Percentiles rank a stretch among this genome's conserved stretches.
These are phyloP conservation scores for Thozetella sp. DNA, from an alignment of 495 filamentous ascomycete genomes.

Conservation along the genomic window DNA sequence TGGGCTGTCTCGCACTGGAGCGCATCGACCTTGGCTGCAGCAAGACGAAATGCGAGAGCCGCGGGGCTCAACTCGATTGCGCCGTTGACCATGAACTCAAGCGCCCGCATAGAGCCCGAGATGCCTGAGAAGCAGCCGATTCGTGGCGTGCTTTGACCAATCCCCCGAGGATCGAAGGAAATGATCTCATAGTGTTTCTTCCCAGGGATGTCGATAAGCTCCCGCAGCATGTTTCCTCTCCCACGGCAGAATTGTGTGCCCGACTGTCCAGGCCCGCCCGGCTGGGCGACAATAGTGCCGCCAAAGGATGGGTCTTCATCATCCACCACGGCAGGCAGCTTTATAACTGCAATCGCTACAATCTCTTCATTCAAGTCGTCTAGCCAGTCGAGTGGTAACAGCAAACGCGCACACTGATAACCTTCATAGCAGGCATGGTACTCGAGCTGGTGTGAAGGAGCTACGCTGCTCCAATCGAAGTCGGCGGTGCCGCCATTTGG, in stretches of 20 bases:
- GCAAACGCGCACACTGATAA: background rate
- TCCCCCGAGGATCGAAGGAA: background rate
- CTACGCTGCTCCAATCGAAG: background rate
- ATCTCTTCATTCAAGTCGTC: background rate
- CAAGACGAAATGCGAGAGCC: background rate
- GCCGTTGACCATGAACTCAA: background rate
- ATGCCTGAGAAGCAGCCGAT: slow-evolving; percentile 1
- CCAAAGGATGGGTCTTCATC: slow-evolving; percentile 1
- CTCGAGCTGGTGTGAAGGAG: background rate
- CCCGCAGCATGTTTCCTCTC: background rate
- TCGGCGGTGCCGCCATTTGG: background rate
- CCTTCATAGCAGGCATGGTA: background rate
- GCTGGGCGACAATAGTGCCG: background rate
- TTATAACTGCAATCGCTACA: background rate
- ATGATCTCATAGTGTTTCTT: slow-evolving; percentile 3
- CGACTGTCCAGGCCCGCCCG: background rate
- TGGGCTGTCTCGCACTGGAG: background rate
- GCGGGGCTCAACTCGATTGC: background rate
- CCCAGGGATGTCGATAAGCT: background rate
- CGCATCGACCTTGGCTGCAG: background rate
- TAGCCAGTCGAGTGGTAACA: background rate
- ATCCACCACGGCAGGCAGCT: background rate
- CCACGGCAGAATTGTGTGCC: background rate
- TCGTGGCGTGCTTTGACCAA: background rate
- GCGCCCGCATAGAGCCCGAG: background rate